These are phyloP conservation scores for Saturnispora mendoncae DNA, from an alignment of 805 yeast genomes.

Conservation along the genomic window DNA sequence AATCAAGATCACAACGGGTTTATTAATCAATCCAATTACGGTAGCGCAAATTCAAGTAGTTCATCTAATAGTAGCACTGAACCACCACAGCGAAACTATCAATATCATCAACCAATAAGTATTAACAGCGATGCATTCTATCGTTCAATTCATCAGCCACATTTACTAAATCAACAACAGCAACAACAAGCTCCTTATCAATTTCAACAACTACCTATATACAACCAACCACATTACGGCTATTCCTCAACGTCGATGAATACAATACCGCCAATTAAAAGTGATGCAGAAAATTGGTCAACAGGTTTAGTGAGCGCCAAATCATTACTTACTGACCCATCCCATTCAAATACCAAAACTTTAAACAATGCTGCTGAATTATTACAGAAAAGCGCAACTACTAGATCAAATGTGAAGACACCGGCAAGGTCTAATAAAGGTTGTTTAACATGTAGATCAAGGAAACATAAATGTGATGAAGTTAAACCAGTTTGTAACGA, in stretches of 20 bases:
- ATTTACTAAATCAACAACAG: neutral
- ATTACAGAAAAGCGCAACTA: slow-evolving; percentile 10
- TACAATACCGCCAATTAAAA: no score
- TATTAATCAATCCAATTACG: no score
- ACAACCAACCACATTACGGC: neutral
- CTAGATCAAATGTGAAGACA: slow-evolving; percentile 24
- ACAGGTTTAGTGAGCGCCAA: no score
- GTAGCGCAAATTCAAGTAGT: no score
- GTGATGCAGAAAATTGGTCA: neutral
- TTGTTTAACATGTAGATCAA: slow-evolving; percentile 43
- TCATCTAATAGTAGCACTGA: no score
- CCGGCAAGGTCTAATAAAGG: slow-evolving; percentile 34
- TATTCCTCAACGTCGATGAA: neutral
- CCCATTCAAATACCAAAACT: neutral
- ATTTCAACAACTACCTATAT: neutral
- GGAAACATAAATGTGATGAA: slow-evolving; percentile 51
- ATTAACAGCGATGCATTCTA: no score
- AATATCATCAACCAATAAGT: no score
- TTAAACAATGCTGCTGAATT: slow-evolving; percentile 7
- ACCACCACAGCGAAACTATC: no score
- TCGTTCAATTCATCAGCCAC: no score
- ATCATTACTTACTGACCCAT: no score
- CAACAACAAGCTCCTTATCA: neutral
- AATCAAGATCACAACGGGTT: no score
- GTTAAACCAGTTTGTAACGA: slow-evolving; percentile 39